These are phyloP conservation scores for Diaporthe capsici DNA, from an alignment of 2,329 filamentous ascomycete species.

Conservation along the genomic window DNA sequence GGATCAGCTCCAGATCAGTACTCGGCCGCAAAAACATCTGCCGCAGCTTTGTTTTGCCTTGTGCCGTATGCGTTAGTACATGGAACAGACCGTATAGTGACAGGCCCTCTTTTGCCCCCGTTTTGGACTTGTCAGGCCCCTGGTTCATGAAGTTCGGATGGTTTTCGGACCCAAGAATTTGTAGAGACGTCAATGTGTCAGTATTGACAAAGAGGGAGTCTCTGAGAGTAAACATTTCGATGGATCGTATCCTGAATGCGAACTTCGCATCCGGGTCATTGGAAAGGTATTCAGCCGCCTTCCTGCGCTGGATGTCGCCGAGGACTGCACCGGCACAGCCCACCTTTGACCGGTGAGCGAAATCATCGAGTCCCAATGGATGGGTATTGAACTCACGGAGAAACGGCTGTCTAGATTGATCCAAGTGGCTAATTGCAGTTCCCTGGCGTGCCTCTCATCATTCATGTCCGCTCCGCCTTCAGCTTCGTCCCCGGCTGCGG, in stretches of 20 bases:
- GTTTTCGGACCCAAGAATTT: conserved; percentile 85
- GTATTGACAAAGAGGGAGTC: conserved; percentile 82
- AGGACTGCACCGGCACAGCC: conserved; percentile 91
- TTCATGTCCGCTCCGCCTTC: conserved; percentile 58
- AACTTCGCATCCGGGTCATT: conserved; percentile 67
- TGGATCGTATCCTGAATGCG: conserved; percentile 71
- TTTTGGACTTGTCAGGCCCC: conserved; percentile 72
- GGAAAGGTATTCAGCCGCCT: conserved; percentile 73
- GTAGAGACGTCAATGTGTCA: conserved; percentile 85
- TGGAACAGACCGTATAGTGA: conserved; percentile 90
- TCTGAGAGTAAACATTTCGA: conserved; percentile 82
- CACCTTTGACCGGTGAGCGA: conserved; percentile 59
- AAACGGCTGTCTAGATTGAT: conserved; percentile 81
- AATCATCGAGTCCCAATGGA: not conserved
- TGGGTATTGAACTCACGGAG: conserved; percentile 65
- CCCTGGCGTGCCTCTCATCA: conserved; percentile 69
- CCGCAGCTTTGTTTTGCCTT: conserved; percentile 82
- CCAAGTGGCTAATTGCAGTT: conserved; percentile 77
- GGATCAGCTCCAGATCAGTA: conserved; percentile 76
- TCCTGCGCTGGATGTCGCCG: conserved; percentile 80
- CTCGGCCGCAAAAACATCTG: conserved; percentile 87
- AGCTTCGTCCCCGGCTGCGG: conserved; percentile 46
- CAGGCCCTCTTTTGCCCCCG: conserved; percentile 82
- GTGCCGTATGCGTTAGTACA: conserved; percentile 79
- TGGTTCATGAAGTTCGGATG: conserved; percentile 87